phyloP scores from a whole-genome alignment of 2,329 filamentous ascomycete species.

The Periconia sp. region DNA sequence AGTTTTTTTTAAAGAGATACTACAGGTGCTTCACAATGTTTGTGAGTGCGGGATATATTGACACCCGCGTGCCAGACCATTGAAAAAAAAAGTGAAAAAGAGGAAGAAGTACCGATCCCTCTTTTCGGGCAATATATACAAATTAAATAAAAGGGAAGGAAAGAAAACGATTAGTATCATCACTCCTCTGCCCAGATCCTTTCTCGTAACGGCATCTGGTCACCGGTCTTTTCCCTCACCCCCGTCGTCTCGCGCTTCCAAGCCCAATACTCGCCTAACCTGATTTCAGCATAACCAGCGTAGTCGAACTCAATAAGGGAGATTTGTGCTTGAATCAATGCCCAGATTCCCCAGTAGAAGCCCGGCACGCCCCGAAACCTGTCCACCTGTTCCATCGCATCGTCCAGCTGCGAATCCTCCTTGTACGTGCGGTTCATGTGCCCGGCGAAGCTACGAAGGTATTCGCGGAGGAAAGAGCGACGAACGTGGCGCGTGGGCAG shows the following conservation, averaged over 20 bases:
- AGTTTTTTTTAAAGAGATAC: too few relatives aligned
- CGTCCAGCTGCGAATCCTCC: conserved; percentile 62
- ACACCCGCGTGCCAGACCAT: too few relatives aligned
- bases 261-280: conserved; percentile 88
- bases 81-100: background rate
- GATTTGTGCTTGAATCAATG: conserved; percentile 89
- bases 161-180: background rate
- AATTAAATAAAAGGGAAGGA: too few relatives aligned
- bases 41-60: too few relatives aligned
- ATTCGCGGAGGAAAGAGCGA: conserved; percentile 78
- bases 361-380: conserved; percentile 85
- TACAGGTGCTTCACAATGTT: too few relatives aligned
- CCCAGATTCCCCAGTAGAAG: conserved; percentile 92
- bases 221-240: conserved; percentile 54
- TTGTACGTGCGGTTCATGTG: conserved; percentile 40
- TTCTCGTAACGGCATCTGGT: conserved; percentile 73
- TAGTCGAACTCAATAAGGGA: conserved; percentile 98
- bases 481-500: conserved; percentile 79
- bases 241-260: conserved; percentile 79
- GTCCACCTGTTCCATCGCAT: conserved; percentile 80
- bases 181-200: conserved; percentile 71
- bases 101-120: background rate
- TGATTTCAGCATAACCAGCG: conserved; percentile 80
- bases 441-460: conserved; percentile 69
- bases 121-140: background rate